A percentile compares a stretch with the other conserved stretches of the same genome.
These are phyloP conservation scores for Trichoderma guizhouense DNA, from an alignment of 2,329 filamentous ascomycete genomes.

Conservation along the genomic window DNA sequence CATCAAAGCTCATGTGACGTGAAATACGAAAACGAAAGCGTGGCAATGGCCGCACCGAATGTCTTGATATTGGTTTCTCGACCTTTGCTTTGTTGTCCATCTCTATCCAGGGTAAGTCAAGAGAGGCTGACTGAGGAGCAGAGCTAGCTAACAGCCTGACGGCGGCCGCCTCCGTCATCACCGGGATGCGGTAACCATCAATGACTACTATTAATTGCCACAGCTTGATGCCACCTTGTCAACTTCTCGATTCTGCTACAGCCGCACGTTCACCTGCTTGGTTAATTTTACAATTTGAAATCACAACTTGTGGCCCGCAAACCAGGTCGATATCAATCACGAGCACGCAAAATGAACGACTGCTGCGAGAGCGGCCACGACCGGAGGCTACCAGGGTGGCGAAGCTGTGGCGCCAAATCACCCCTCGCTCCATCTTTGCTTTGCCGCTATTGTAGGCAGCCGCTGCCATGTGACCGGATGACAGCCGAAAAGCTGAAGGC, in stretches of 20 bases:
- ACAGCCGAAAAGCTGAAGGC: background rate
- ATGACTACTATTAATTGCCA: background rate
- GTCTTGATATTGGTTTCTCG: background rate
- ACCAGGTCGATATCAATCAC: background rate
- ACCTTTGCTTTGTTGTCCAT: background rate
- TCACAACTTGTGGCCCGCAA: background rate
- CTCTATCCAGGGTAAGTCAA: background rate
- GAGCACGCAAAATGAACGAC: background rate
- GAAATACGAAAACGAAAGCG: background rate
- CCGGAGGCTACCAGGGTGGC: background rate
- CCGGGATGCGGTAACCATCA: background rate
- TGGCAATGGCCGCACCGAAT: background rate
- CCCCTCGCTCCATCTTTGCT: background rate
- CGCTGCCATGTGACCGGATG: slow-evolving; percentile 10
- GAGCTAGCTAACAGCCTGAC: background rate
- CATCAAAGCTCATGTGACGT: background rate
- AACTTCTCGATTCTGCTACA: background rate
- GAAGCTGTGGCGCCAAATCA: slow-evolving; percentile 4
- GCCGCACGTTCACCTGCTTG: background rate
- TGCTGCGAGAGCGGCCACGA: background rate
- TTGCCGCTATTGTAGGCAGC: slow-evolving; percentile 10
- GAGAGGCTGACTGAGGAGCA: background rate
- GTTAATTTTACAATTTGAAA: background rate
- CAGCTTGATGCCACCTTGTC: background rate
- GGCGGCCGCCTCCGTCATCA: background rate